Percentiles rank a stretch among this genome's conserved stretches.
These are phyloP conservation scores for Chytriomyces sp. DNA, from an alignment of 192 early-diverging fungal genomes.

Conservation along the genomic window DNA sequence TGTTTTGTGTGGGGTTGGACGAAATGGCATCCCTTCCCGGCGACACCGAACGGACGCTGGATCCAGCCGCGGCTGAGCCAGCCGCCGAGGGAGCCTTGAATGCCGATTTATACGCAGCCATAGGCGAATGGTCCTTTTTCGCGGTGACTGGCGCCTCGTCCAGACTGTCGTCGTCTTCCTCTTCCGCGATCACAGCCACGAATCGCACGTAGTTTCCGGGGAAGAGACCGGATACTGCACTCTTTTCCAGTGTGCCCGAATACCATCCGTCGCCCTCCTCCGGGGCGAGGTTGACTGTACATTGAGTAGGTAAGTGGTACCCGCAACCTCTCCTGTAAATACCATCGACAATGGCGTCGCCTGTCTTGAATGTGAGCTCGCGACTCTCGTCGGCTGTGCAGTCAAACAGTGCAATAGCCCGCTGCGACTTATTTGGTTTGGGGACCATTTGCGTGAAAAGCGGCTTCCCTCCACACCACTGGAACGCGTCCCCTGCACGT, in stretches of 20 bases:
- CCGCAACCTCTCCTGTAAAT: neutral
- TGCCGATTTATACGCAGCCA: no score
- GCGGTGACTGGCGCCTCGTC: neutral
- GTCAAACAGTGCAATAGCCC: conserved; percentile 59
- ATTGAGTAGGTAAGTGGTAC: conserved; percentile 26
- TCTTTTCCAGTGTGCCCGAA: conserved; percentile 50
- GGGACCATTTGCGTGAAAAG: no score
- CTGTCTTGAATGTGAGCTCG: conserved; percentile 60
- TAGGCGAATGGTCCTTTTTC: no score
- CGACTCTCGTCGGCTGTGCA: conserved; percentile 59
- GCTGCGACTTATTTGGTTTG: no score
- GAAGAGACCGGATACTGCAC: conserved; percentile 53
- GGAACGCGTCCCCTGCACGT: no score
- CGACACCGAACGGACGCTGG: no score
- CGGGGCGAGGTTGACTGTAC: conserved; percentile 27
- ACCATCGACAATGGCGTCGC: conserved; percentile 59
- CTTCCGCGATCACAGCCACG: neutral
- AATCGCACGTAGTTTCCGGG: conserved; percentile 61
- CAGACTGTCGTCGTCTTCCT: neutral
- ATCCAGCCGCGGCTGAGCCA: no score
- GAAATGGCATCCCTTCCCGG: no score
- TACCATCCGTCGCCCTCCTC: conserved; percentile 61
- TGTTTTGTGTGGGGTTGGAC: no score
- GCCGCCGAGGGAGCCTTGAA: no score
- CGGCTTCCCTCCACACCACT: no score